A percentile compares a stretch with the other conserved stretches of the same genome.
Evolutionary conservation across 2,329 filamentous ascomycete genomes (phyloP).

Genomic region (Paraconiothyrium brasiliense): DNA sequence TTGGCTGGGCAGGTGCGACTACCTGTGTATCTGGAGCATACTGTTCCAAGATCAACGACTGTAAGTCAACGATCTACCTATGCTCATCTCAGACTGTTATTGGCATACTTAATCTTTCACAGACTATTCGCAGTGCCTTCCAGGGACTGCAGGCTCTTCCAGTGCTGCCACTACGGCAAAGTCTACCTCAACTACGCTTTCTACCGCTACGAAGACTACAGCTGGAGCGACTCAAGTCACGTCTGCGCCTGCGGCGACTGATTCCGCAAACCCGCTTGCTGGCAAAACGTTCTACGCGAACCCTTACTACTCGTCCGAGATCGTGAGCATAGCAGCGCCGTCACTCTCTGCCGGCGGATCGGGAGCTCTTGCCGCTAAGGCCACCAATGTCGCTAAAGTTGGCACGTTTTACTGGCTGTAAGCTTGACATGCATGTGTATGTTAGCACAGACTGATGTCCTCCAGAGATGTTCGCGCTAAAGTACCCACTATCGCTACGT

Average conservation of each 20-base stretch:
- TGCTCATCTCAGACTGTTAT: not conserved
- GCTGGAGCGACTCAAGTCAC: constrained; percentile 16
- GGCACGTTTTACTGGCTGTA: constrained; percentile 61
- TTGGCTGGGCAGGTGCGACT: constrained; percentile 14
- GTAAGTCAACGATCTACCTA: constrained; percentile 8
- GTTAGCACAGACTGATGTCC: not conserved
- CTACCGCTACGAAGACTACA: constrained; percentile 20
- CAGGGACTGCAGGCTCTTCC: constrained; percentile 16
- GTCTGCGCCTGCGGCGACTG: constrained; percentile 30
- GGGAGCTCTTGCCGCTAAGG: constrained; percentile 59
- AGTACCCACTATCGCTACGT: constrained; percentile 57
- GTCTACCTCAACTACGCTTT: constrained; percentile 19
- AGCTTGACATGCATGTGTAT: not conserved
- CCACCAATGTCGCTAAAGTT: constrained; percentile 57
- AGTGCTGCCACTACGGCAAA: constrained; percentile 5
- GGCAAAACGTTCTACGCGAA: constrained; percentile 61
- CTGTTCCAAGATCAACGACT: constrained; percentile 21
- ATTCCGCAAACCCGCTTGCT: constrained; percentile 60
- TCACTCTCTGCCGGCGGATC: constrained; percentile 64
- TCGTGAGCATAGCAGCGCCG: constrained; percentile 66
- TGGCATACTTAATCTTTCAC: not conserved
- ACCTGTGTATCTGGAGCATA: constrained; percentile 21
- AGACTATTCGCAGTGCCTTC: constrained; percentile 23
- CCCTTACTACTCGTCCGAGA: constrained; percentile 61
- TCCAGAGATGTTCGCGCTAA: constrained; percentile 56